These are phyloP conservation scores for Pelargonium myrrhifolium DNA, from an alignment of 441 rosid species.

Conservation along the genomic window DNA sequence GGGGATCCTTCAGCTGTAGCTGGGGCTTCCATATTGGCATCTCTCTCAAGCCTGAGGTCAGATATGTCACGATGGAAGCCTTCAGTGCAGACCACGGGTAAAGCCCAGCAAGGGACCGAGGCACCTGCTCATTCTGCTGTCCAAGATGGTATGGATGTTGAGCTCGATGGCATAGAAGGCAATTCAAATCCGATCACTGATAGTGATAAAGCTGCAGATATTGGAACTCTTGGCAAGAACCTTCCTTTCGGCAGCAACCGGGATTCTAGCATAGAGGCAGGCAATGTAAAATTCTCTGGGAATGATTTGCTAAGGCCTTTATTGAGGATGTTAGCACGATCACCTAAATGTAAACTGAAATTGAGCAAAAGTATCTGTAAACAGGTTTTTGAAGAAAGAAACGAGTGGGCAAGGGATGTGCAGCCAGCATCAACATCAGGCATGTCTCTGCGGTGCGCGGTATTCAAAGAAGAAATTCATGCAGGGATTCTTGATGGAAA, in stretches of 20 bases:
- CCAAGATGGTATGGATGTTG: slow-evolving; percentile 42
- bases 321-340: slow-evolving; percentile 39
- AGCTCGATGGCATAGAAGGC: slow-evolving; percentile 48
- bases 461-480: slow-evolving; percentile 58
- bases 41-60: slow-evolving; percentile 55
- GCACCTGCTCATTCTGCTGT: slow-evolving; percentile 41
- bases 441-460: slow-evolving; percentile 54
- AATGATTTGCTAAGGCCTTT: slow-evolving; percentile 40
- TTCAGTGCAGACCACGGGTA: slow-evolving; percentile 37
- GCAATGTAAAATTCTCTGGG: slow-evolving; percentile 44
- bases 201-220: slow-evolving; percentile 44
- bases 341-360: slow-evolving; percentile 48
- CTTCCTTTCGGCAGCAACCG: slow-evolving; percentile 45
- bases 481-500: slow-evolving; percentile 60
- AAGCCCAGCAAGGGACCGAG: slow-evolving; percentile 42
- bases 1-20: slow-evolving; percentile 82
- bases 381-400: slow-evolving; percentile 50
- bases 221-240: slow-evolving; percentile 44
- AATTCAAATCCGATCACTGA: slow-evolving; percentile 40
- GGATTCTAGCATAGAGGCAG: slow-evolving; percentile 48
- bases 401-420: slow-evolving; percentile 47
- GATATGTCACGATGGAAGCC: slow-evolving; percentile 56
- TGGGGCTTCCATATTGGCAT: slow-evolving; percentile 88
- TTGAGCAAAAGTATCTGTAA: slow-evolving; percentile 41
- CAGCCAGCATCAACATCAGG: slow-evolving; percentile 38